Evolutionary conservation across 306 rosid species (phyloP).

Genomic region (Quercus rubra): DNA sequence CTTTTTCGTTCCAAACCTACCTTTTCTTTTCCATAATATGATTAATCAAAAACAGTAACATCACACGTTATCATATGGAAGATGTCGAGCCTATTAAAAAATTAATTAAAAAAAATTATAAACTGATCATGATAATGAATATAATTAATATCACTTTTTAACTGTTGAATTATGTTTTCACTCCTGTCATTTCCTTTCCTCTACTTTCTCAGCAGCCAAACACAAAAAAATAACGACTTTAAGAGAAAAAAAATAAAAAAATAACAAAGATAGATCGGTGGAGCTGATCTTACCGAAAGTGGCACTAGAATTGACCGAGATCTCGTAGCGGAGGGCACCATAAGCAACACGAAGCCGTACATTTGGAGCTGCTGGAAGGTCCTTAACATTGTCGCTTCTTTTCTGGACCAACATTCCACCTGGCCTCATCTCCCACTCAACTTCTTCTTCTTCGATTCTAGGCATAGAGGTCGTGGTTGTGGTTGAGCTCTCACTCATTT

Average conservation of each 20-base stretch:
- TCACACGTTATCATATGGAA: too few relatives aligned
- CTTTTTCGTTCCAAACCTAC: background rate
- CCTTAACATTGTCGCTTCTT: constrained; percentile 21
- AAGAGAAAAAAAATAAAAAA: too few relatives aligned
- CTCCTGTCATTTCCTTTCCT: background rate
- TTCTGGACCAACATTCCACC: constrained; percentile 89
- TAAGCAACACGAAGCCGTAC: constrained; percentile 56
- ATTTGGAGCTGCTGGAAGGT: constrained; percentile 22
- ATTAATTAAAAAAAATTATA: too few relatives aligned
- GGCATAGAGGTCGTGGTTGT: constrained; percentile 15
- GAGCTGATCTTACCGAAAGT: constrained; percentile 50
- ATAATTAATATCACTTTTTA: too few relatives aligned
- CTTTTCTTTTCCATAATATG: background rate
- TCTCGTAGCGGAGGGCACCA: constrained; percentile 60
- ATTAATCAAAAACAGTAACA: background rate
- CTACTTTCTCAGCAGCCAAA: constrained; percentile 22
- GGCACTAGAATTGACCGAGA: constrained; percentile 52
- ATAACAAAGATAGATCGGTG: background rate
- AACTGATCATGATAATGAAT: too few relatives aligned
- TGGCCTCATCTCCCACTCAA: constrained; percentile 79
- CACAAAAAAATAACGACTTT: background rate
- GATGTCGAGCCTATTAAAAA: too few relatives aligned
- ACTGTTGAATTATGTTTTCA: too few relatives aligned
- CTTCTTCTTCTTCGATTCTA: constrained; percentile 23
- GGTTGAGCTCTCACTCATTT: constrained; percentile 10